Evolutionary conservation across 139 green algal species (phyloP).

Genomic region (Coelastrella sp.): DNA sequence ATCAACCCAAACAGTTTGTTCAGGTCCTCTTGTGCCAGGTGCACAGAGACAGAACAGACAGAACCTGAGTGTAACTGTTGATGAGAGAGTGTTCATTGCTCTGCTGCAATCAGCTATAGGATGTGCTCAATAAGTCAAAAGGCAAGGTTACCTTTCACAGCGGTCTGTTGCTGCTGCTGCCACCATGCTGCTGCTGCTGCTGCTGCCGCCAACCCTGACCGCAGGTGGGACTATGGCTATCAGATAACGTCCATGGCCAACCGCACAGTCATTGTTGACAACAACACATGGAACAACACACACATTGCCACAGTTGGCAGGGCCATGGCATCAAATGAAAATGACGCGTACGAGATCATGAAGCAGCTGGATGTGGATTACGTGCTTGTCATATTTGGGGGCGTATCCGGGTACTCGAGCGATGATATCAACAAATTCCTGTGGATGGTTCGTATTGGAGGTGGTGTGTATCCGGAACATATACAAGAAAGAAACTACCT

Average conservation of each 20-base stretch:
- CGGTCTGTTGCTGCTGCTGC: no score
- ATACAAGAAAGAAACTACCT: conserved; percentile 96
- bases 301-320: conserved; percentile 95
- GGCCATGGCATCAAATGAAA: conserved; percentile 72
- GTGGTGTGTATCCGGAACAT: conserved; percentile 73
- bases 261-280: conserved; percentile 94
- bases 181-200: neutral
- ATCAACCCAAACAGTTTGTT: no score
- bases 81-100: no score
- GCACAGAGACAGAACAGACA: no score
- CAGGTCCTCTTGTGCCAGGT: no score
- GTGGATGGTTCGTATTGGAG: conserved; percentile 93
- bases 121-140: no score
- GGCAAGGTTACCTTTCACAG: no score
- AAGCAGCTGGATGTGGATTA: conserved; percentile 92
- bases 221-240: conserved; percentile 92
- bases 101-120: no score
- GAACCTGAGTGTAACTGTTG: no score
- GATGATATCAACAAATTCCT: conserved; percentile 99
- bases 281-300: conserved; percentile 99
- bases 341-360: conserved; percentile 34
- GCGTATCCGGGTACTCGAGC: conserved; percentile 82
- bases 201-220: neutral
- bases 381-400: conserved; percentile 97
- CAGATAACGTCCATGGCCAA: conserved; percentile 94